Base-by-base conservation (phyloP, 768 basidiomycete species). In the Tubosaeta sp. region DNA sequence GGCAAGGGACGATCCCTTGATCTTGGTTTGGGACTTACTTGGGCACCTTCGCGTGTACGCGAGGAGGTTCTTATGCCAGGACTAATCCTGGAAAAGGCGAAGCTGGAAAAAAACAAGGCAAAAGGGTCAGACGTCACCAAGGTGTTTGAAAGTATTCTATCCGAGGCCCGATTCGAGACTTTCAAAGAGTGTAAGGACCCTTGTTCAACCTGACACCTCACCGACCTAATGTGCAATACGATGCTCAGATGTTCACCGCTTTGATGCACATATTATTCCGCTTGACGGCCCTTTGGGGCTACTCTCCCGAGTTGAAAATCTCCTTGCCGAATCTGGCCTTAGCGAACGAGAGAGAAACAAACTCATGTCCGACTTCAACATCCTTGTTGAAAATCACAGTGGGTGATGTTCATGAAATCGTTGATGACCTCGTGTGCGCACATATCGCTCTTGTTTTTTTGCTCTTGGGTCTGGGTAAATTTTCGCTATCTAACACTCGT, bases 211-310 rank as follows among this genome's bases (percentile, higher is more conserved):
- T n/a, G 53, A 31, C 49, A 38, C 22, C 44, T 18, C 48, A 47
- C 42, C 49, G 29, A 48, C 34, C 50, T 61, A 47, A 59, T 57
- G 51, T 38, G 46, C 48, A 46, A 60, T 43, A 43, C 62, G 7
- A 10, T 32, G 2, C 48, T 27, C 25, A 89, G 87, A 86, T 69
- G 83, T 89, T 14, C 81, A 82, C 62, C 80, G 80, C 53, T 90
- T 85, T 60, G 87, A 90, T 63, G 83, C 82, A 18, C 79, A 84
- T 54, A 73, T 80, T 38, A 89, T 90, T 42, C 83, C 86, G 3
- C 81, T 90, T 44, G 85, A 90, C 51, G 87, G 87, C 14, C 80
- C 86, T 11, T 74, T 71, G 29, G 88, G 88, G 19, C 81, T 90
- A 36, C 72, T 88, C n/a, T 62, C 74, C 24, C 80, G 78, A 38